Conservation (phyloP, 1,284 basidiomycete genomes). For the Boletus sp. region DNA sequence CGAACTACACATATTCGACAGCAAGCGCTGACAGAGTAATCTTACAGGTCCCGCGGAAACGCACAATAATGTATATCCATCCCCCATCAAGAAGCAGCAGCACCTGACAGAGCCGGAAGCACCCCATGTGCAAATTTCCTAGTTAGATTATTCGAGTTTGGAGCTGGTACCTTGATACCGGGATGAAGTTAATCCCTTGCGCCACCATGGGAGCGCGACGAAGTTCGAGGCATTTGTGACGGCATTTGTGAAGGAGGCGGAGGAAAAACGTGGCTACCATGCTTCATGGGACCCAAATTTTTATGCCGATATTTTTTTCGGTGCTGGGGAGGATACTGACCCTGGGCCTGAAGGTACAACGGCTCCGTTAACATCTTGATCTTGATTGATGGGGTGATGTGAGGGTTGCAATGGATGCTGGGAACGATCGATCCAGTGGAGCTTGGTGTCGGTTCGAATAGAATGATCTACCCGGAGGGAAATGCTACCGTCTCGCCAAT, state of each 20-base stretch:
- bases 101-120: conserved; percentile 4
- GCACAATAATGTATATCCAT: not conserved
- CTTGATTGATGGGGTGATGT: not conserved
- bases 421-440: not conserved
- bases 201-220: conserved; percentile 6
- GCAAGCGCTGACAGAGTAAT: conserved; percentile 10
- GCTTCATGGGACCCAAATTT: conserved; percentile 4
- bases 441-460: conserved; percentile 1
- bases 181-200: conserved; percentile 2
- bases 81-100: conserved; percentile 1
- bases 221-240: not conserved
- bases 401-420: not conserved
- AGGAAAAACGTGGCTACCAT: not conserved
- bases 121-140: conserved; percentile 9
- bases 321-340: not conserved
- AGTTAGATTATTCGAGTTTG: conserved; percentile 11
- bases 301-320: not conserved
- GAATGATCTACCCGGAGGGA: not conserved
- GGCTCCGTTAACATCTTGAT: not conserved
- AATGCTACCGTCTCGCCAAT: not conserved
- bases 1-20: not conserved
- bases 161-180: conserved; percentile 9
- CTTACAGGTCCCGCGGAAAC: conserved; percentile 5
- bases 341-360: not conserved
- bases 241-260: not conserved